A percentile compares a stretch with the other conserved stretches of the same genome.
phyloP scores from a whole-genome alignment of 441 rosid genomes.

The Jatropha multifida region DNA sequence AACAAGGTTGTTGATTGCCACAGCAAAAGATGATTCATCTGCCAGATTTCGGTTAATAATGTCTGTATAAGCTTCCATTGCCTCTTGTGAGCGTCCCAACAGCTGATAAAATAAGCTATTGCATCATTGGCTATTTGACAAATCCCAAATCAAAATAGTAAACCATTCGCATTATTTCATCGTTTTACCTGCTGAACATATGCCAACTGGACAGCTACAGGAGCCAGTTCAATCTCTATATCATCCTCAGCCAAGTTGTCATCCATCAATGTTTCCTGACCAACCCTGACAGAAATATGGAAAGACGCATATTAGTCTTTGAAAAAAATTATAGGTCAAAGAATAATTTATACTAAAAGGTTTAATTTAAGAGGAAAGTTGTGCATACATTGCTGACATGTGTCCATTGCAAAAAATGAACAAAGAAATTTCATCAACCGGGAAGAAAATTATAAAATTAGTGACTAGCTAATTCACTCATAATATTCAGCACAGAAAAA shows the following conservation, averaged over 20 bases:
- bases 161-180: constrained; percentile 10
- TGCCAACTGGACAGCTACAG: constrained; percentile 79
- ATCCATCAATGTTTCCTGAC: constrained; percentile 80
- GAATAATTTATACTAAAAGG: neutral
- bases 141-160: neutral
- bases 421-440: neutral
- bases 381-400: neutral
- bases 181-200: constrained; percentile 76
- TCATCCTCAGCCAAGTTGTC: constrained; percentile 75
- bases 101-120: constrained; percentile 49
- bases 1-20: constrained; percentile 79
- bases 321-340: neutral
- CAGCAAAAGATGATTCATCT: constrained; percentile 78
- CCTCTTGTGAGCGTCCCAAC: constrained; percentile 64
- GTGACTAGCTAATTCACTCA: neutral
- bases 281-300: constrained; percentile 55
- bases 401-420: neutral
- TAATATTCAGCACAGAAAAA: neutral
- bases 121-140: constrained; percentile 19
- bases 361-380: neutral
- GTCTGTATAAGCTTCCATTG: constrained; percentile 55
- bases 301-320: neutral
- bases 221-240: constrained; percentile 82
- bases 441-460: neutral
- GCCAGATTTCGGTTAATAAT: constrained; percentile 62